Conservation (phyloP, 2,329 filamentous ascomycete genomes). For the Calycina herbarum region DNA sequence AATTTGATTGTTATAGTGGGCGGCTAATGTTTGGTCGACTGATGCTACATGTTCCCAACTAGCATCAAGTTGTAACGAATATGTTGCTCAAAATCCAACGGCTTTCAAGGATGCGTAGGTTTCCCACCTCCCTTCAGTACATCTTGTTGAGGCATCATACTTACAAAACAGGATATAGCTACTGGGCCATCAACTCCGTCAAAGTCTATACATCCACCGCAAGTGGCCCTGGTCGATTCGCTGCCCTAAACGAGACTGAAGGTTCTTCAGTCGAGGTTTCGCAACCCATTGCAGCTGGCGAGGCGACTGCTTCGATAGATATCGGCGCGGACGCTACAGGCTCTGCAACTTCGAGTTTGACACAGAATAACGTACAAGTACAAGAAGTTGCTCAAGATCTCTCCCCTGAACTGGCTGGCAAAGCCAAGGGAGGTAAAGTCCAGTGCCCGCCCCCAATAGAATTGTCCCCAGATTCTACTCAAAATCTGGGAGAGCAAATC, state of each 20-base stretch:
- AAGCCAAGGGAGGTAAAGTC: background rate
- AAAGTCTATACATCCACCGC: conserved; percentile 12
- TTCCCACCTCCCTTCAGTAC: background rate
- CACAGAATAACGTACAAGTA: background rate
- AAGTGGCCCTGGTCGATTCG: background rate
- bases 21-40: conserved; percentile 14
- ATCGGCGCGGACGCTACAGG: background rate
- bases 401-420: background rate
- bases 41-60: conserved; percentile 5
- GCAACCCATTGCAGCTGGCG: background rate
- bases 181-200: conserved; percentile 15
- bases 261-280: background rate
- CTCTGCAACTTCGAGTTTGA: too few relatives aligned
- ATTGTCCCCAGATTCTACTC: background rate
- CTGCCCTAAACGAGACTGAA: background rate
- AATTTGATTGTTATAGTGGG: conserved; percentile 11
- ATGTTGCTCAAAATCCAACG: conserved; percentile 20
- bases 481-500: background rate
- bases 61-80: conserved; percentile 15
- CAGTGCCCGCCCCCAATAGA: background rate
- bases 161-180: background rate
- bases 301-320: background rate
- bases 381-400: background rate
- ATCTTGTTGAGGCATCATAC: background rate
- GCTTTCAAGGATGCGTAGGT: conserved; percentile 20